Base-by-base conservation (phyloP, 495 filamentous ascomycete species). In the Pyronema domesticum region DNA sequence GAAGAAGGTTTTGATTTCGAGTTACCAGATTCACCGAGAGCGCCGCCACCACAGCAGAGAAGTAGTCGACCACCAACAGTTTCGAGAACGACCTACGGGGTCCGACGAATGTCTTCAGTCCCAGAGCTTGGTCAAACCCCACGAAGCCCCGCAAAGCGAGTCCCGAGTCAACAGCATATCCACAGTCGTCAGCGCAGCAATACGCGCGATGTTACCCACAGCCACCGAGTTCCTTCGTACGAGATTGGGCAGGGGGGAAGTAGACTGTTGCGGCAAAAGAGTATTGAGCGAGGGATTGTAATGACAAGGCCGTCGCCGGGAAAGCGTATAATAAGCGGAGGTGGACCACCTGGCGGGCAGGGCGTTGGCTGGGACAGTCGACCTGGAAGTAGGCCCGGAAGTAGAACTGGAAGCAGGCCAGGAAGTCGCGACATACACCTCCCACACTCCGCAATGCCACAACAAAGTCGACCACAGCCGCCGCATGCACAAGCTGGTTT, bases 181-280 rank as follows among this genome's bases (percentile, higher is more conserved):
- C 23, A 30, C 23, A 30, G 23, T 30, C 45, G 45, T 23, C n/a
- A 47, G 18, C 45, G 45, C 18, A 23, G 45, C 10, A 47, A 23
- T 23, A 15, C 45, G 3, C 14, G 45, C n/a, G 45, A 47, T 47
- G 45, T 10, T 14, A 47, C 11, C 39, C n/a, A 19, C 45, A 47
- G 45, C n/a, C 11, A 15, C n/a, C 45, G 14, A 30, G 23, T 30
- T 30, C 23, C 23, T 30, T 30, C 23, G 23, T 23, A 15, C 18
- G 39, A 42, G 1, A 19, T 47, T 19, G 45, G 35, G 37, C 14
- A 59, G 36, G 42, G 57, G 47, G 37, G 58, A 53, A 59, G 57
- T 40, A 56, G 60, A 39, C 39, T 63, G 42, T 51, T 61, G 39
- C 62, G 61, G 42, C 60, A 63, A 15, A 63, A 62, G 60, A 63